Conservation (phyloP, 176 grass and related monocot species). For the Poa annua region DNA sequence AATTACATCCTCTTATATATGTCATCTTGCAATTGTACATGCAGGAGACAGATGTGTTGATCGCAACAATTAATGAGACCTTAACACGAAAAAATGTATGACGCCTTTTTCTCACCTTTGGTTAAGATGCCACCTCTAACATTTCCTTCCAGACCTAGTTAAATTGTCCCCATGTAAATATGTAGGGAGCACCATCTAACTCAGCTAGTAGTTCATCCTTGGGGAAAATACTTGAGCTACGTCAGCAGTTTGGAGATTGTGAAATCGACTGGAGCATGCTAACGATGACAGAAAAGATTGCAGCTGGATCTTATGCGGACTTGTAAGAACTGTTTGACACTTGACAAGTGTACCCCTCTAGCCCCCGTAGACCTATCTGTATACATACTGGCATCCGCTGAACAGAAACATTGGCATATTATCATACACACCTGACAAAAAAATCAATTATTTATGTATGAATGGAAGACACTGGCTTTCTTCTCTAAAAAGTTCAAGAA, state of each 20-base stretch:
- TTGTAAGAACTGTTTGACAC: conserved; percentile 62
- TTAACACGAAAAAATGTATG: conserved; percentile 62
- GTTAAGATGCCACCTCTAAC: neutral
- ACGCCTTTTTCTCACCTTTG: neutral
- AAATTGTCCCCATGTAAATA: conserved; percentile 22
- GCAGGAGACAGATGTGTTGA: conserved; percentile 73
- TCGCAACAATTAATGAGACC: conserved; percentile 52
- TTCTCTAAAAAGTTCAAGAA: neutral
- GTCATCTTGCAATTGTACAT: conserved; percentile 40
- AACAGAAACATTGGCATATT: neutral
- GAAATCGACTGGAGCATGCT: conserved; percentile 67
- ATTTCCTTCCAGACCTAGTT: conserved; percentile 1
- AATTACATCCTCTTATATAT: neutral
- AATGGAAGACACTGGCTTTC: neutral
- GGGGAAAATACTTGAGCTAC: conserved; percentile 53
- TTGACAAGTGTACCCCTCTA: neutral
- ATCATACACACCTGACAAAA: conserved; percentile 5
- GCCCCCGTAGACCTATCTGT: conserved; percentile 2
- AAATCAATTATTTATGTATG: neutral
- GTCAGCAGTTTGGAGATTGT: conserved; percentile 52
- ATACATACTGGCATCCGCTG: conserved; percentile 4
- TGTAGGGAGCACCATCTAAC: conserved; percentile 58
- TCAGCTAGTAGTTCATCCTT: conserved; percentile 54
- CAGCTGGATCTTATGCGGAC: conserved; percentile 69
- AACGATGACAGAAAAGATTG: conserved; percentile 58